phyloP scores from a whole-genome alignment of 1,284 basidiomycete genomes.

The Cryptococcus hybrid region DNA sequence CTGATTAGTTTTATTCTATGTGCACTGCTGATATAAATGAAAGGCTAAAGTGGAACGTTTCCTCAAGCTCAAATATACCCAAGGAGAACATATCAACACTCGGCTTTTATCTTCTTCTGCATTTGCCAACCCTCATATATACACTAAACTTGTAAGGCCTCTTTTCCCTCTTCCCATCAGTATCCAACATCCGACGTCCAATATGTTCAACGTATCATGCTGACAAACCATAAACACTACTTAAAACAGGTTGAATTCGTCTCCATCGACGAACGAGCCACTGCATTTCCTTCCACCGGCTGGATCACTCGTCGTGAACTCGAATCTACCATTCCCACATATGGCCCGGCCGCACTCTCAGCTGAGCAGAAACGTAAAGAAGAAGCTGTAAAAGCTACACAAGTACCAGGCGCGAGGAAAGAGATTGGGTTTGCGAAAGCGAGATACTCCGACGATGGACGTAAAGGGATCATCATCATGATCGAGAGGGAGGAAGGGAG shows the following conservation, averaged over 20 bases:
- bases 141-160: conserved; percentile 65
- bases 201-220: no score
- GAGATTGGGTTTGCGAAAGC: conserved; percentile 59
- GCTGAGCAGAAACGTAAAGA: conserved; percentile 60
- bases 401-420: conserved; percentile 57
- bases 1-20: no score
- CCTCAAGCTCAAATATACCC: conserved; percentile 66
- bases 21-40: no score
- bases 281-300: conserved; percentile 65
- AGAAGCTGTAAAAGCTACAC: conserved; percentile 57
- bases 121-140: conserved; percentile 93
- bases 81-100: conserved; percentile 88
- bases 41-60: conserved; percentile 78
- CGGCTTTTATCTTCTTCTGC: conserved; percentile 83
- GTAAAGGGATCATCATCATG: conserved; percentile 3
- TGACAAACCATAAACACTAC: no score
- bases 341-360: conserved; percentile 40
- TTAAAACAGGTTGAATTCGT: conserved; percentile 70
- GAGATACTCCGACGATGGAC: not conserved
- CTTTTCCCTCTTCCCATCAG: not conserved
- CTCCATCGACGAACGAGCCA: conserved; percentile 78
- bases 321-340: conserved; percentile 18
- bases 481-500: conserved; percentile 13
- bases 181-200: no score
- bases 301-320: conserved; percentile 37